Evolutionary conservation across 768 basidiomycete species (phyloP).

Genomic region (Neoboletus brunneissimus): DNA sequence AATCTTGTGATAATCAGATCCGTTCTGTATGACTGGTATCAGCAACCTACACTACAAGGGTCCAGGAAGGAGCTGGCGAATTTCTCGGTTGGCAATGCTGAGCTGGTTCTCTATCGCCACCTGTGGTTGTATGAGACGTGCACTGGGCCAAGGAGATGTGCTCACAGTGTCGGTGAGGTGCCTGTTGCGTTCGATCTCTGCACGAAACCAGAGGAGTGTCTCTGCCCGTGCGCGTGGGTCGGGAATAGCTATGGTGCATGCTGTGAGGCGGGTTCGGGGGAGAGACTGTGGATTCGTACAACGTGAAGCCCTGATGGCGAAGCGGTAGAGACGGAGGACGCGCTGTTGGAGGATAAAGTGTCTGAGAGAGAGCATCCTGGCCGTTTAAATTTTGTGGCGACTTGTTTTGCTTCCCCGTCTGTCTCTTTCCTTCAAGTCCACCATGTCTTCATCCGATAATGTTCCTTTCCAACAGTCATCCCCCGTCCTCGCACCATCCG

Average conservation of each 20-base stretch:
- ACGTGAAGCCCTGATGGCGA: slow-evolving; percentile 65
- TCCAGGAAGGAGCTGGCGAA: slow-evolving; percentile 51
- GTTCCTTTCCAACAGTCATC: slow-evolving; percentile 12
- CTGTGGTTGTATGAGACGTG: slow-evolving; percentile 36
- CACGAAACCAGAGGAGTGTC: slow-evolving; percentile 69
- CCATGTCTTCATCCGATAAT: slow-evolving; percentile 35
- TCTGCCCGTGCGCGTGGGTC: slow-evolving; percentile 60
- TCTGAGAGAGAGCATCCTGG: slow-evolving; percentile 48
- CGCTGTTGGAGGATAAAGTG: slow-evolving; percentile 70
- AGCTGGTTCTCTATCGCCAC: slow-evolving; percentile 59
- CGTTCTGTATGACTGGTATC: not conserved
- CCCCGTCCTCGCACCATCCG: slow-evolving; percentile 29
- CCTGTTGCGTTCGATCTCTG: slow-evolving; percentile 64
- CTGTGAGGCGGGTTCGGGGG: slow-evolving; percentile 1
- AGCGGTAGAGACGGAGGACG: slow-evolving; percentile 61
- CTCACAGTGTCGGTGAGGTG: slow-evolving; percentile 57
- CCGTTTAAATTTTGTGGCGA: slow-evolving; percentile 13
- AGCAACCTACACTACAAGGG: not conserved
- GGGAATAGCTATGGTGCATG: slow-evolving; percentile 50
- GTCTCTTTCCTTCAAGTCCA: slow-evolving; percentile 15
- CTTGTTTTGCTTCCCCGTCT: slow-evolving; percentile 18
- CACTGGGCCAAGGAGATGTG: not conserved
- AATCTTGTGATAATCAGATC: not conserved
- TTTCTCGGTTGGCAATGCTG: slow-evolving; percentile 53
- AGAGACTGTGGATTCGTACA: slow-evolving; percentile 38